Evolutionary conservation across 768 basidiomycete genomes (phyloP), one percentile per base, ranked within the genome.

Genomic region (Boletus tomentosulus): DNA sequence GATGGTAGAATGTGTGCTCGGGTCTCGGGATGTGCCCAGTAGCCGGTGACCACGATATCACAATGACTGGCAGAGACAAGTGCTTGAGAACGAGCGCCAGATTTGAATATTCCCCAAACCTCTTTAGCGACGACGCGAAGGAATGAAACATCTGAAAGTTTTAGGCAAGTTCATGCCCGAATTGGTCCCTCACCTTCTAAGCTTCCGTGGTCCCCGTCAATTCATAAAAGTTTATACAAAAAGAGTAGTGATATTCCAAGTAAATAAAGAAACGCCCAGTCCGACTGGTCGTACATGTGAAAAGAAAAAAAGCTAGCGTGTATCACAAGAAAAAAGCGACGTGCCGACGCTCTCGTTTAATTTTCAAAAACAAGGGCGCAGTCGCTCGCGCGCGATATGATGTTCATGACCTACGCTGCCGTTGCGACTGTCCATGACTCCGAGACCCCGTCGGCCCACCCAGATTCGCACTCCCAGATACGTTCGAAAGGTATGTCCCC

Each of bases 401-500:
- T 3, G 4, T n/a, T 45, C 28, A 45, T 2, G 28, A 35, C 24
- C 16, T 43, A 5, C 27, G 43, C 11, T 16, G 43, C 19, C 57
- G 22, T 6, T 55, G 44, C 28, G 44, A 47, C 3, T 51, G 54
- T 9, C 42, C 51, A 15, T 48, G 35, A 6, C 16, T 19, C 6
- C n/a, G 38, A 2, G 39, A 22, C 24, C 59, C 59, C 5, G 42
- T 30, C 27, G 44, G 5, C 16, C 53, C 65, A 25, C 61, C 62
- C 10, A 43, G 38, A 19, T 68, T 39, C 4, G 59, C 57, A 16
- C 64, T 54, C 33, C 66, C 67, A 47, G 71, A 54, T 1, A 73
- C 66, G 48, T 57, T 72, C 24, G 62, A 64, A 9, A 76, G 50
- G 46, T 74, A 76, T 35, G 67, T 60, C 11, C 73, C 73, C 75